A percentile compares a stretch with the other conserved stretches of the same genome.
phyloP scores from a whole-genome alignment of 192 early-diverging fungal species.

The Irineochytrium annulatum region DNA sequence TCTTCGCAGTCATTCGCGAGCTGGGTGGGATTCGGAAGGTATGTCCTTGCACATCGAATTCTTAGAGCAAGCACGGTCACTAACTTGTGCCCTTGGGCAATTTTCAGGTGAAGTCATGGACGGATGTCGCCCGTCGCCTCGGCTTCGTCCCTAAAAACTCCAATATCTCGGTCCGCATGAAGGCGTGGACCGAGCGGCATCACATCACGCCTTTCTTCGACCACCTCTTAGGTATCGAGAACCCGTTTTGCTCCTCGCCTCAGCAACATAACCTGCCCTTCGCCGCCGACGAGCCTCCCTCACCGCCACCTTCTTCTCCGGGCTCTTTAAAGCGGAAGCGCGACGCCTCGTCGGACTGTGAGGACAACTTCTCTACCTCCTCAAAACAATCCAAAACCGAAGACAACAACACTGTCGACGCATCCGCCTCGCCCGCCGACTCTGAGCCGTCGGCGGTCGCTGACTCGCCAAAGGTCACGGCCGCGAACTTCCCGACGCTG shows the following conservation, averaged over 20 bases:
- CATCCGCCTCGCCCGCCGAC: too few relatives aligned
- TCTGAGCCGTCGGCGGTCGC: too few relatives aligned
- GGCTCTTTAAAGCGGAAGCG: too few relatives aligned
- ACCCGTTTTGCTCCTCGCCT: constrained; percentile 34
- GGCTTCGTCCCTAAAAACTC: constrained; percentile 39
- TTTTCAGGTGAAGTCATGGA: constrained; percentile 29
- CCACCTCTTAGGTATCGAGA: constrained; percentile 29
- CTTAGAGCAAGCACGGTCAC: not conserved
- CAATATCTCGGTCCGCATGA: constrained; percentile 40
- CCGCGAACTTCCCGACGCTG: too few relatives aligned
- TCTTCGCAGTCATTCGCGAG: constrained; percentile 29
- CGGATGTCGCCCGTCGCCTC: constrained; percentile 30
- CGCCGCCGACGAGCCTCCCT: too few relatives aligned
- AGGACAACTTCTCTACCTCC: too few relatives aligned
- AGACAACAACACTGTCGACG: too few relatives aligned
- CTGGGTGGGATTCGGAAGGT: constrained; percentile 32
- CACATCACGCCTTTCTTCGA: constrained; percentile 42
- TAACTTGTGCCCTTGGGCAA: not conserved
- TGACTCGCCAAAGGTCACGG: too few relatives aligned
- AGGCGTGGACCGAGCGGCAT: constrained; percentile 37
- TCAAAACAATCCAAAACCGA: too few relatives aligned
- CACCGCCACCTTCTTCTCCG: too few relatives aligned
- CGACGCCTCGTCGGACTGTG: too few relatives aligned
- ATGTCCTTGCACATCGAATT: not conserved
- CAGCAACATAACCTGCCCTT: too few relatives aligned